Conservation (phyloP, 306 rosid species). For the Alnus glutinosa region DNA sequence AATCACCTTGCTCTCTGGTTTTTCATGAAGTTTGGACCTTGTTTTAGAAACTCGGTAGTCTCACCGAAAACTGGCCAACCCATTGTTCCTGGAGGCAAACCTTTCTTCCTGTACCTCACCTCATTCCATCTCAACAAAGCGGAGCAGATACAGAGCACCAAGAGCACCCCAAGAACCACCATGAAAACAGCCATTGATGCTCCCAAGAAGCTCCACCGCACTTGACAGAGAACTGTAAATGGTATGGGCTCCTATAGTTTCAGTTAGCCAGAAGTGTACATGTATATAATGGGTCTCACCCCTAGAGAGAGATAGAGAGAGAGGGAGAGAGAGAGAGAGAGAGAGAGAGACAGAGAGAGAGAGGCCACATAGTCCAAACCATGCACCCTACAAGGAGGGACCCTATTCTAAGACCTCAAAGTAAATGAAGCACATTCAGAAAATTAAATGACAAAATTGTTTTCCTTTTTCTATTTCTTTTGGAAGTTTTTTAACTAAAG, state of each 20-base stretch:
- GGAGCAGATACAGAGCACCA: conserved; percentile 82
- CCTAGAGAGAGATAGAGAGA: conserved; percentile 28
- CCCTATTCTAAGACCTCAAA: conserved; percentile 49
- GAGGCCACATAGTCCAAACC: conserved; percentile 48
- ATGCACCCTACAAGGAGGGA: conserved; percentile 53
- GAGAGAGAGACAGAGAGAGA: conserved; percentile 16
- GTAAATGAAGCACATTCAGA: conserved; percentile 13
- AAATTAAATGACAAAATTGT: conserved; percentile 20
- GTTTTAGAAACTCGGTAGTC: conserved; percentile 94
- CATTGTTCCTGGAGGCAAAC: conserved; percentile 97
- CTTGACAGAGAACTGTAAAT: conserved; percentile 32
- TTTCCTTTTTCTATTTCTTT: conserved; percentile 1
- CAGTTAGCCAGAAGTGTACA: conserved; percentile 39
- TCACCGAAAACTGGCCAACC: conserved; percentile 99
- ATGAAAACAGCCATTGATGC: conserved; percentile 71
- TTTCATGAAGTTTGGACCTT: conserved; percentile 97
- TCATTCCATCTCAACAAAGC: conserved; percentile 89
- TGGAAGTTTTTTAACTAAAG: not conserved
- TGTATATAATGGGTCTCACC: conserved; percentile 62
- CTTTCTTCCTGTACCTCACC: conserved; percentile 73
- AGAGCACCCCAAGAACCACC: conserved; percentile 38
- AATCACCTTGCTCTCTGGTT: conserved; percentile 83
- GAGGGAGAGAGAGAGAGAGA: not conserved
- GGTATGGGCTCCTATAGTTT: conserved; percentile 38
- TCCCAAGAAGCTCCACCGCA: conserved; percentile 37